A percentile compares a stretch with the other conserved stretches of the same genome.
Conservation (phyloP, 2,329 filamentous ascomycete species). For the Xylaria sp. region DNA sequence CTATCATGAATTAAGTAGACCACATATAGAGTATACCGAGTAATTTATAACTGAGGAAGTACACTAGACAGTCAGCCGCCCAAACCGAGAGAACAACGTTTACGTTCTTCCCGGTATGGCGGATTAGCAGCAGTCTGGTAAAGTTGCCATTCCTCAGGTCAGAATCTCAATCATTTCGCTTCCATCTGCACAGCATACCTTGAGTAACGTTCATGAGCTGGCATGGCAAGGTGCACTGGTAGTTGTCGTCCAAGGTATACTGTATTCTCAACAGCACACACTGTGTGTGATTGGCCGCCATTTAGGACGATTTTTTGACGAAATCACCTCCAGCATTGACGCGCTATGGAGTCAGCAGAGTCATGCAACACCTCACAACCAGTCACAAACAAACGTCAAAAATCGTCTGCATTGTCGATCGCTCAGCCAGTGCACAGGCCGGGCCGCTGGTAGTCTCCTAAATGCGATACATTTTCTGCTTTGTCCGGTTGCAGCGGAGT, state of each 20-base stretch:
- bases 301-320: not conserved
- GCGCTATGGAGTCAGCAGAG: constrained; percentile 22
- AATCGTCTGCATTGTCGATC: constrained; percentile 18
- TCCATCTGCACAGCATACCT: not conserved
- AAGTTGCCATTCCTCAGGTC: not conserved
- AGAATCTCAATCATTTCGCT: not conserved
- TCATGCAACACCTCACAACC: constrained; percentile 23
- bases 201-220: not conserved
- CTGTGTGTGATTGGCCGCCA: constrained; percentile 1
- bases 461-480: not conserved
- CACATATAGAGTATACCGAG: too few species aligned
- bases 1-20: too few species aligned
- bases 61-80: too few species aligned
- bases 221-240: too few species aligned
- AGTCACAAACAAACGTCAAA: constrained; percentile 9
- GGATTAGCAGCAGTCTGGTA: not conserved
- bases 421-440: not conserved
- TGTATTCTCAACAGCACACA: not conserved
- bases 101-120: not conserved
- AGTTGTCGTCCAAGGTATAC: too few species aligned
- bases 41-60: too few species aligned
- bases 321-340: not conserved
- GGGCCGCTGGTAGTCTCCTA: not conserved
- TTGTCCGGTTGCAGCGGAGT: not conserved
- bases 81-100: too few species aligned